A percentile compares a stretch with the other conserved stretches of the same genome.
phyloP scores from a whole-genome alignment of 1,284 basidiomycete genomes.

The Fomitopsis palustris region DNA sequence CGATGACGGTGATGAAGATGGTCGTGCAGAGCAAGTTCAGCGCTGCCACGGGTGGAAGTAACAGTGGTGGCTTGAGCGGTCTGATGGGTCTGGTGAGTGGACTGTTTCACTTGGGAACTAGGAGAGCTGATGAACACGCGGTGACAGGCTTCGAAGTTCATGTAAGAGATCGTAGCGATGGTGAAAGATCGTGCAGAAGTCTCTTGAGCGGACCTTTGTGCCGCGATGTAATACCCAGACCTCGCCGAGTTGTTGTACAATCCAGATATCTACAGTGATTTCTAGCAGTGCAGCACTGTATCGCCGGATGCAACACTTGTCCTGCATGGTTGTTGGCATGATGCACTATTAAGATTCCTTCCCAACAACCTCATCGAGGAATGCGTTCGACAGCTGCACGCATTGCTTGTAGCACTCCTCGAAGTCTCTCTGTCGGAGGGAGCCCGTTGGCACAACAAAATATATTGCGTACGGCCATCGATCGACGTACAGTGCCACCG shows the following conservation, averaged over 20 bases:
- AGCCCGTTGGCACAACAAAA: not conserved
- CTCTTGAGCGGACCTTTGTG: not conserved
- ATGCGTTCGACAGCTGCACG: slow-evolving; percentile 64
- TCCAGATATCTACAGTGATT: not conserved
- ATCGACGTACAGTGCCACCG: slow-evolving; percentile 51
- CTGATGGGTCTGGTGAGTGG: slow-evolving; percentile 53
- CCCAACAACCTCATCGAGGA: slow-evolving; percentile 56
- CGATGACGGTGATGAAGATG: slow-evolving; percentile 82
- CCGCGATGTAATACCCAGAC: not conserved
- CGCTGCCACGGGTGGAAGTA: slow-evolving; percentile 46
- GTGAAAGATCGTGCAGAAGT: not conserved
- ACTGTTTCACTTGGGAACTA: not conserved
- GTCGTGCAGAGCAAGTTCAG: slow-evolving; percentile 65
- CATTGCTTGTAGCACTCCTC: slow-evolving; percentile 66
- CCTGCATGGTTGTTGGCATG: not conserved
- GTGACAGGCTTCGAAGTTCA: slow-evolving; percentile 42
- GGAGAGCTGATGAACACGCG: not conserved
- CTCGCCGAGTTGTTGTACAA: not conserved
- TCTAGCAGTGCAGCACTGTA: not conserved
- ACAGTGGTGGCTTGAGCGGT: slow-evolving; percentile 61
- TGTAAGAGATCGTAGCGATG: slow-evolving; percentile 12
- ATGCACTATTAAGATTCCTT: slow-evolving; percentile 15
- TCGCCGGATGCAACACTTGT: not conserved
- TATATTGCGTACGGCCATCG: not conserved
- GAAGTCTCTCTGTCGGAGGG: slow-evolving; percentile 44